Evolutionary conservation across 1,284 basidiomycete species (phyloP).

Genomic region (Neolentinus lepideus): DNA sequence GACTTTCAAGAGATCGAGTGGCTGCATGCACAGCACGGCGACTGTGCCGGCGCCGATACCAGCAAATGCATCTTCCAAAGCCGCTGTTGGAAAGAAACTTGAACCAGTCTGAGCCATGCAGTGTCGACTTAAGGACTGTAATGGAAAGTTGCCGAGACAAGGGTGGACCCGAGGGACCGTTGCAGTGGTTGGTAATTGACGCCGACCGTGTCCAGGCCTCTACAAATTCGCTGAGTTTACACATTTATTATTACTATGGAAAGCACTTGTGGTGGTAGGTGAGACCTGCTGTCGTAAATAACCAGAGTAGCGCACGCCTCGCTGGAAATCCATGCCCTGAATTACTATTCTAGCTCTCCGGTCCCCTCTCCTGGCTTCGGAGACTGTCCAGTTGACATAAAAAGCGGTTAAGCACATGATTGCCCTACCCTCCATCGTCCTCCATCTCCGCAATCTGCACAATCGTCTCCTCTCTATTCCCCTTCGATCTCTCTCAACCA

Average conservation of each 20-base stretch:
- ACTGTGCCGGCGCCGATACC: slow-evolving; percentile 92
- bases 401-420: neutral
- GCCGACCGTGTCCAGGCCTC: neutral
- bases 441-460: neutral
- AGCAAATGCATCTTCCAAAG: slow-evolving; percentile 87
- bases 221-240: neutral
- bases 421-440: neutral
- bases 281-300: neutral
- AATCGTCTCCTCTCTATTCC: neutral
- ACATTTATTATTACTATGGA: neutral
- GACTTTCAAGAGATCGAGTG: slow-evolving; percentile 94
- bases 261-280: neutral
- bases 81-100: slow-evolving; percentile 3
- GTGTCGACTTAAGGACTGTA: neutral
- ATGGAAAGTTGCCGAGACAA: neutral
- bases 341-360: neutral
- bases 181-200: neutral
- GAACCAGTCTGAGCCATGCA: neutral
- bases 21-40: slow-evolving; percentile 96
- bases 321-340: neutral
- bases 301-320: neutral
- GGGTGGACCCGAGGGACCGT: neutral
- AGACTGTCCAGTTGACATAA: neutral
- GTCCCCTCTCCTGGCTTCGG: slow-evolving; percentile 1
- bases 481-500: neutral